Conservation (phyloP, 352 stramenopile genomes). For the Phytophthora aleatoria region DNA sequence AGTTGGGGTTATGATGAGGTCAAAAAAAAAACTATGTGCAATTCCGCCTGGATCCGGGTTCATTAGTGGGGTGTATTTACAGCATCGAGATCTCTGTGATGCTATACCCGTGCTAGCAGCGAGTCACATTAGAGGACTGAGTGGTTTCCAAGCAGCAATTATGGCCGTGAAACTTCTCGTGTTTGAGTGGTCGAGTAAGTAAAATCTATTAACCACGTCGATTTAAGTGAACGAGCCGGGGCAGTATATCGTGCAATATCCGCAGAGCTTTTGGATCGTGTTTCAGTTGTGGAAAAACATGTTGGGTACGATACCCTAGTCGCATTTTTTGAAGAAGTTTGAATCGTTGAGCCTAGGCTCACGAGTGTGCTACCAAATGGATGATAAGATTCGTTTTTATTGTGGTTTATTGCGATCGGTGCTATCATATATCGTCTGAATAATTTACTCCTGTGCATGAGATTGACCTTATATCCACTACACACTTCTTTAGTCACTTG, state of each 20-base stretch:
- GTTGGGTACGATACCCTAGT: slow-evolving; percentile 1
- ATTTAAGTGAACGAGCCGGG: background rate
- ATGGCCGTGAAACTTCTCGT: background rate
- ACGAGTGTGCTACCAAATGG: slow-evolving; percentile 1
- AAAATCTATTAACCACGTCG: background rate
- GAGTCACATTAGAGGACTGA: background rate
- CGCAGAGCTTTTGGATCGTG: background rate
- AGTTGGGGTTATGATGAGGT: background rate
- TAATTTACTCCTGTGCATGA: no score
- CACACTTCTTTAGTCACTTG: no score
- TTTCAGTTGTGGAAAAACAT: background rate
- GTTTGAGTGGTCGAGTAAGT: background rate
- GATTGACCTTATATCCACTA: no score
- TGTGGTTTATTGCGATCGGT: no score
- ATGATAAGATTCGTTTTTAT: background rate
- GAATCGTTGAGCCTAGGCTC: background rate
- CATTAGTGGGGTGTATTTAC: background rate
- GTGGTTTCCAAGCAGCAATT: background rate
- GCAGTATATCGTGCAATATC: background rate
- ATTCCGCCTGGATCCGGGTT: background rate
- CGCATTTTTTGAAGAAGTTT: background rate
- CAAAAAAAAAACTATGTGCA: background rate
- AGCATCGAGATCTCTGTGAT: background rate
- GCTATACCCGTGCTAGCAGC: background rate
- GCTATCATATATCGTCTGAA: no score